Evolutionary conservation across 2,329 filamentous ascomycete species (phyloP).

Genomic region (Ceratocystis diversiconidia): DNA sequence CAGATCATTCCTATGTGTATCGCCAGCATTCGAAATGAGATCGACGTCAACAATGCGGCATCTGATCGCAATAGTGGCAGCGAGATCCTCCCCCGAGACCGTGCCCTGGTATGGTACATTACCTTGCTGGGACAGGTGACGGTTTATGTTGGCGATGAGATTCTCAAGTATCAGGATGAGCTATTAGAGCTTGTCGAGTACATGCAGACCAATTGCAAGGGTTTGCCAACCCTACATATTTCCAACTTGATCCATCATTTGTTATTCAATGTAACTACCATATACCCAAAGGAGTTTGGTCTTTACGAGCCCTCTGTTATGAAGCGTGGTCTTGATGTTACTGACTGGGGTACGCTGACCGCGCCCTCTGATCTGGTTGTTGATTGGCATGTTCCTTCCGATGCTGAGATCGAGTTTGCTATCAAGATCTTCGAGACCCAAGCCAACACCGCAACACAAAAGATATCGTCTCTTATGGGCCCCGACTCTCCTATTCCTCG

Average conservation of each 20-base stretch:
- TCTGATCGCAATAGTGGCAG: constrained; percentile 87
- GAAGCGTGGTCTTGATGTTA: constrained; percentile 54
- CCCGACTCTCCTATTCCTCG: constrained; percentile 70
- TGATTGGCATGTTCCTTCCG: constrained; percentile 76
- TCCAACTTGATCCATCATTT: constrained; percentile 97
- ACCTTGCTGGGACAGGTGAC: constrained; percentile 97
- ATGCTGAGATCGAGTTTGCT: constrained; percentile 74
- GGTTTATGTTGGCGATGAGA: constrained; percentile 83
- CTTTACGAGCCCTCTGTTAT: constrained; percentile 72
- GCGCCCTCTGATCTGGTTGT: constrained; percentile 65
- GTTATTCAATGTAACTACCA: constrained; percentile 83
- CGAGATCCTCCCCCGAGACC: constrained; percentile 82
- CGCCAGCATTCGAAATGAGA: constrained; percentile 85
- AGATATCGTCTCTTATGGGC: constrained; percentile 66
- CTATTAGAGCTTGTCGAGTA: constrained; percentile 83
- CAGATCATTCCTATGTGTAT: constrained; percentile 82
- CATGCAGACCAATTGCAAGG: constrained; percentile 92
- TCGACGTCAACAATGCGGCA: constrained; percentile 89
- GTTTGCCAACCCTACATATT: constrained; percentile 85
- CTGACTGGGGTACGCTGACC: constrained; percentile 74
- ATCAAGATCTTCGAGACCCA: constrained; percentile 80
- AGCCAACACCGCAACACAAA: constrained; percentile 58
- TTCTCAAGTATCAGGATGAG: constrained; percentile 77
- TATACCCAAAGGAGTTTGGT: constrained; percentile 79
- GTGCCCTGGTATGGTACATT: constrained; percentile 89